Evolutionary conservation across 2,329 filamentous ascomycete genomes (phyloP).

Genomic region (Tetracladium maxilliforme): DNA sequence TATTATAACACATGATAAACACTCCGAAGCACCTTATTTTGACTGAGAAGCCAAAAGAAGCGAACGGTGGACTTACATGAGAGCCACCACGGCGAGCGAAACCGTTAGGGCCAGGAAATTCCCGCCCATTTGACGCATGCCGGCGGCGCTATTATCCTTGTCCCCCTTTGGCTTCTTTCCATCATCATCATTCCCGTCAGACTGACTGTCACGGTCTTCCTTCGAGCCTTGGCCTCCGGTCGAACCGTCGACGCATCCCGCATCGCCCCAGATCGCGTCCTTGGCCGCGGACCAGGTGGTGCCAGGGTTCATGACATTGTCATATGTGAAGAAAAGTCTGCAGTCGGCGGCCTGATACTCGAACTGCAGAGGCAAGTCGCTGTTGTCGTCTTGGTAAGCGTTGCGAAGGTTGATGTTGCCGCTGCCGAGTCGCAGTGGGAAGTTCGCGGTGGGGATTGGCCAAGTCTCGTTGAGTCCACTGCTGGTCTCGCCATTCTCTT

Average conservation of each 20-base stretch:
- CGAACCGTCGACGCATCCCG: slow-evolving; percentile 16
- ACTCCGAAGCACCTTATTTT: too few species aligned
- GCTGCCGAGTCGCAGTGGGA: slow-evolving; percentile 8
- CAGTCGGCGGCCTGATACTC: slow-evolving; percentile 45
- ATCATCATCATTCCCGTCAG: too few species aligned
- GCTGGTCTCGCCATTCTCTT: slow-evolving; percentile 1
- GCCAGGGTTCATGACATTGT: slow-evolving; percentile 33
- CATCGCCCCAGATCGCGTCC: slow-evolving; percentile 22
- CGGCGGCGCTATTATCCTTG: too few species aligned
- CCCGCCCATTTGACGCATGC: too few species aligned
- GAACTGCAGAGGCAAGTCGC: slow-evolving; percentile 38
- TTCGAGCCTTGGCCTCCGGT: too few species aligned
- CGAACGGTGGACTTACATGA: too few species aligned
- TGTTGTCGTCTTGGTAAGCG: slow-evolving; percentile 12
- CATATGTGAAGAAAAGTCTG: slow-evolving; percentile 39
- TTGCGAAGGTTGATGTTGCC: slow-evolving; percentile 27
- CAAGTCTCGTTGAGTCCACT: background rate
- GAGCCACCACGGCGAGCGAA: too few species aligned
- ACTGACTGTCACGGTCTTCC: too few species aligned
- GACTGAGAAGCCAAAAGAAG: too few species aligned
- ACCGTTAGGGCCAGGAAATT: too few species aligned
- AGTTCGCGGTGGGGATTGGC: slow-evolving; percentile 4
- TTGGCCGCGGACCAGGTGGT: slow-evolving; percentile 33
- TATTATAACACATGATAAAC: too few species aligned
- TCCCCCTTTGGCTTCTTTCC: too few species aligned